Percentiles rank a stretch among this genome's conserved stretches.
Conservation (phyloP, 306 rosid genomes). For the Rubus parviflorus region DNA sequence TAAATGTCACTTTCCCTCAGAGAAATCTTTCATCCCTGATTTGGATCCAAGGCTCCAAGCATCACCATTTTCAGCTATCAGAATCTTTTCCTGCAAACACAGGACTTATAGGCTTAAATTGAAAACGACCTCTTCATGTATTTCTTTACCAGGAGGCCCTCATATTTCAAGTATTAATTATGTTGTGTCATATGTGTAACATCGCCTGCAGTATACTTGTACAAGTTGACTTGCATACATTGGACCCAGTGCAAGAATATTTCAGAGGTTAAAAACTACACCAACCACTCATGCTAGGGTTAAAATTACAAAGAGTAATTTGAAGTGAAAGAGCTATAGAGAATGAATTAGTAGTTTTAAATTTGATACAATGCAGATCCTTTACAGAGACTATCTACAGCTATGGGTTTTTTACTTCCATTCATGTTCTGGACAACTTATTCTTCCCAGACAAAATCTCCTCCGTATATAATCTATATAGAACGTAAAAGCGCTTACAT, state of each 20-base stretch:
- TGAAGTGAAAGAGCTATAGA: neutral
- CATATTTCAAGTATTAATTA: neutral
- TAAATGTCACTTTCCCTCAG: slow-evolving; percentile 11
- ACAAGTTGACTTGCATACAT: neutral
- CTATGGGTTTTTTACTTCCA: neutral
- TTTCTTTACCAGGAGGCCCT: neutral
- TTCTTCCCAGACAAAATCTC: slow-evolving; percentile 44
- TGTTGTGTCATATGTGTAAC: slow-evolving; percentile 7
- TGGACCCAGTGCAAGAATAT: neutral
- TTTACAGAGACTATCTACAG: slow-evolving; percentile 17
- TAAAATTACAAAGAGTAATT: neutral
- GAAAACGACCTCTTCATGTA: neutral
- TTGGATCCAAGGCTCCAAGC: slow-evolving; percentile 10
- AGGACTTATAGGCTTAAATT: neutral
- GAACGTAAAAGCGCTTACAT: slow-evolving; percentile 65
- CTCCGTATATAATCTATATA: slow-evolving; percentile 64
- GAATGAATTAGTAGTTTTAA: neutral
- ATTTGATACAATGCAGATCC: neutral
- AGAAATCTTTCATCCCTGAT: neutral
- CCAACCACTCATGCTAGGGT: neutral
- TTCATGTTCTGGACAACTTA: slow-evolving; percentile 16
- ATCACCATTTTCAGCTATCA: neutral
- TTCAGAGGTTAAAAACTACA: neutral
- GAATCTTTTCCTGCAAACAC: neutral
- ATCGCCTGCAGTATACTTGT: neutral